These are phyloP conservation scores for Xylaria sp. DNA, from an alignment of 2,329 filamentous ascomycete genomes.

Conservation along the genomic window DNA sequence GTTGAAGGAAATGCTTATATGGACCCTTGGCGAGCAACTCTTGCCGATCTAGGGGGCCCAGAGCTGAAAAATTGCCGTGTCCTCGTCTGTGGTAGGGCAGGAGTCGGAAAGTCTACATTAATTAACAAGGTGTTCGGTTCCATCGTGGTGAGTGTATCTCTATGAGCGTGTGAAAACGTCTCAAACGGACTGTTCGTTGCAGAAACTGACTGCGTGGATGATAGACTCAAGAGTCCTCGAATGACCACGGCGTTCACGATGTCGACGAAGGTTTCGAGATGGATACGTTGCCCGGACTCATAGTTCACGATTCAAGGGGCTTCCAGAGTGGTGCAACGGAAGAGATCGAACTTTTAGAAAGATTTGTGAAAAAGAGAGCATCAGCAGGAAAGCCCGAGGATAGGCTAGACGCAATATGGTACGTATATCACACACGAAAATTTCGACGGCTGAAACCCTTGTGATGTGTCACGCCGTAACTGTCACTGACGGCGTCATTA, in stretches of 20 bases:
- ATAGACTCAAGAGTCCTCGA: slow-evolving; percentile 44
- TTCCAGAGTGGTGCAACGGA: slow-evolving; percentile 44
- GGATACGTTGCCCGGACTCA: slow-evolving; percentile 44
- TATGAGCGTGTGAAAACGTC: neutral
- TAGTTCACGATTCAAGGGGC: slow-evolving; percentile 47
- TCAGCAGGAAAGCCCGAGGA: slow-evolving; percentile 30
- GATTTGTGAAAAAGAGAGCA: slow-evolving; percentile 44
- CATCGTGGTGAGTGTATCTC: slow-evolving; percentile 35
- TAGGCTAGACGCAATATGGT: slow-evolving; percentile 47
- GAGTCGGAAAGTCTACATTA: slow-evolving; percentile 47
- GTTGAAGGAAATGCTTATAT: slow-evolving; percentile 31
- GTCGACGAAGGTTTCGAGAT: slow-evolving; percentile 47
- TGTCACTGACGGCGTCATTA: slow-evolving; percentile 22
- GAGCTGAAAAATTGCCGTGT: slow-evolving; percentile 42
- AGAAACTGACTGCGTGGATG: slow-evolving; percentile 20
- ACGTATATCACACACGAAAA: slow-evolving; percentile 15
- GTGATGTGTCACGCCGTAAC: neutral
- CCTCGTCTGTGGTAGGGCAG: slow-evolving; percentile 46
- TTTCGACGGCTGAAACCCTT: neutral
- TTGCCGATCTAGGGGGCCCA: slow-evolving; percentile 36
- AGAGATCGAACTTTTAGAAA: slow-evolving; percentile 43
- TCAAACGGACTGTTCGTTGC: neutral
- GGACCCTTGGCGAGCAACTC: slow-evolving; percentile 41
- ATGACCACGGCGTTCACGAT: slow-evolving; percentile 44
- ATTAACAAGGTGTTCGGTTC: slow-evolving; percentile 47